Evolutionary conservation across 768 basidiomycete genomes (phyloP).

Genomic region (Lentinula detonsa): DNA sequence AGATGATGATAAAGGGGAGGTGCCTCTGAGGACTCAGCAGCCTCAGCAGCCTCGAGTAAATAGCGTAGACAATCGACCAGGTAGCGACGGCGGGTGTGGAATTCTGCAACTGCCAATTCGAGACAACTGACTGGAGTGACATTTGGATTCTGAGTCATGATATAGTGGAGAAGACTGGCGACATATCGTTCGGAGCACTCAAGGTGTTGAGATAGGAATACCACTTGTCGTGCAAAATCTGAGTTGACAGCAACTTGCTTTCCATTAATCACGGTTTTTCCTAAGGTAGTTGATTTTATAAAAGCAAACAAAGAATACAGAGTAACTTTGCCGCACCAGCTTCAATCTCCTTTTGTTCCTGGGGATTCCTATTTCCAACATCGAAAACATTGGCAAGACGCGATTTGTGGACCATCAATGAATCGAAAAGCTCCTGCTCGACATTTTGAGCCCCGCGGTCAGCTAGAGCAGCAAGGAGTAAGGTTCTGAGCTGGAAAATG

Average conservation of each 20-base stretch:
- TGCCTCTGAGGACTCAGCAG: conserved; percentile 36
- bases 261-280: conserved; percentile 59
- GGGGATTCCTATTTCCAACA: conserved; percentile 51
- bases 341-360: conserved; percentile 70
- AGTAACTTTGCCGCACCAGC: conserved; percentile 38
- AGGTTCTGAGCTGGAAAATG: conserved; percentile 48
- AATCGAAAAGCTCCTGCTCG: conserved; percentile 74
- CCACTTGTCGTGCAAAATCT: conserved; percentile 71
- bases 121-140: conserved; percentile 48
- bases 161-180: conserved; percentile 60
- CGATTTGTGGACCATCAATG: conserved; percentile 61
- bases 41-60: conserved; percentile 60
- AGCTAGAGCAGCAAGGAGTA: conserved; percentile 42
- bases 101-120: conserved; percentile 61
- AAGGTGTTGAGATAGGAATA: conserved; percentile 78
- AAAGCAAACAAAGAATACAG: background rate
- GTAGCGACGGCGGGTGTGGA: conserved; percentile 63
- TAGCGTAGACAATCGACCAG: conserved; percentile 66
- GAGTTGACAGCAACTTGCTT: conserved; percentile 67
- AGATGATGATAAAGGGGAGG: conserved; percentile 46
- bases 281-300: conserved; percentile 28
- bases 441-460: conserved; percentile 38
- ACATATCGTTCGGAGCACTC: conserved; percentile 78
- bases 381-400: conserved; percentile 60
- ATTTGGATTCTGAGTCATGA: conserved; percentile 63